Base-by-base conservation (phyloP, 2,329 filamentous ascomycete species). In the Hysterium pulicare region DNA sequence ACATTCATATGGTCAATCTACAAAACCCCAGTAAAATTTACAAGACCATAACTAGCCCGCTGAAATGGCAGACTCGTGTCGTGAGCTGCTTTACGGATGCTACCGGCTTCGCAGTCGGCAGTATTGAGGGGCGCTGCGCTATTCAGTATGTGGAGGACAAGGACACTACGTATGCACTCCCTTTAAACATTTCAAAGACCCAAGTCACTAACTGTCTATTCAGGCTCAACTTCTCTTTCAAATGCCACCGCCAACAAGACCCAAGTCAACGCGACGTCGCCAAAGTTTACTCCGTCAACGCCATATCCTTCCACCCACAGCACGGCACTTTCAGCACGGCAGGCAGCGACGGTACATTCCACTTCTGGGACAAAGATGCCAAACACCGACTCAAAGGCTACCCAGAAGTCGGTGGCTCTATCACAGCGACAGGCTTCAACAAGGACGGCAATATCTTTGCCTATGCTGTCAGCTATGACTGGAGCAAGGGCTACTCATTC, bases 111-210 rank as follows among this genome's bases (percentile, higher is more conserved):
- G 93, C 93, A 1, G 87, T 98, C 38, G 93, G 93, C 41, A 95
- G 88, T 63, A 95, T 98, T 58, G 93, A 98, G 67, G 93, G 93
- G 22, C 86, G 93, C 42, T 98, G 93, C 66, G 93, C 93, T 2
- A 98, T 98, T 50, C 93, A 98, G 66, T 97, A 98, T 59, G 89
- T 96, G 26, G 91, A 98, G 59, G 93, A 98, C 33, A 96, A 96
- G 70, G 90, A 98, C 64, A 74, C 86, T 3, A 80, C 71, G 84
- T 69, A 62, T 44, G 54, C 42, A 30, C 10, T 31, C 11, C 35
- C 16, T 8, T 26, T n/a, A 24, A 42, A 35, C 46, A 57, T 23
- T 17, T 17, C 28, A 17, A 17, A 40, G 11, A 23, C 13, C 5
- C 13, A 26, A 24, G 3, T 9, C 23, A 24, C 42, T 45, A 32